Conservation (phyloP, 768 basidiomycete genomes). For the Boletus pseudo-olivaceus region DNA sequence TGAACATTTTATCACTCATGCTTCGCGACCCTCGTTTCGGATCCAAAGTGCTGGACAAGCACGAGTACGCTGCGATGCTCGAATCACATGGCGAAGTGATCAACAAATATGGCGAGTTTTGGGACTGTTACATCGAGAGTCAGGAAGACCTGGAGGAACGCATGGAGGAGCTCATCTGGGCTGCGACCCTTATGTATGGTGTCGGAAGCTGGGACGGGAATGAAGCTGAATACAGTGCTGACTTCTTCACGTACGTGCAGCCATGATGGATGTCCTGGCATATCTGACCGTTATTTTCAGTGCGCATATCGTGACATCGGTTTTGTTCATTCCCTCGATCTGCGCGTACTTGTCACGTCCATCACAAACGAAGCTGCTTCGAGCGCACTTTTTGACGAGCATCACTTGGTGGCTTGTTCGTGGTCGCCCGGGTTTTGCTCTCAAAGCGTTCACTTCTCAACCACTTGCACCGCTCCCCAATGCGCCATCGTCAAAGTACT, state of each 20-base stretch:
- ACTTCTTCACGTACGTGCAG: constrained; percentile 60
- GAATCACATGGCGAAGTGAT: constrained; percentile 40
- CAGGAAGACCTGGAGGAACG: constrained; percentile 44
- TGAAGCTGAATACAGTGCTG: constrained; percentile 46
- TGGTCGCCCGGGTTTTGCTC: constrained; percentile 49
- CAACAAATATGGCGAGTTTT: constrained; percentile 41
- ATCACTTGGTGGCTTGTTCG: constrained; percentile 56
- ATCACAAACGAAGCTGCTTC: constrained; percentile 53
- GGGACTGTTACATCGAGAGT: constrained; percentile 40
- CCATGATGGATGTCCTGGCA: no score
- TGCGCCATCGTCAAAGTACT: constrained; percentile 17
- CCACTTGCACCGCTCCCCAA: constrained; percentile 22
- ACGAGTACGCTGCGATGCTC: constrained; percentile 35
- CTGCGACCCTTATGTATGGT: constrained; percentile 54
- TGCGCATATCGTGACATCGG: constrained; percentile 68
- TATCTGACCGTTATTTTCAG: constrained; percentile 33
- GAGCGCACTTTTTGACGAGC: constrained; percentile 49
- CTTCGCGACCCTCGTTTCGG: constrained; percentile 44
- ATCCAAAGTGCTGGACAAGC: constrained; percentile 28
- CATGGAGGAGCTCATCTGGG: constrained; percentile 63
- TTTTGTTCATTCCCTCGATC: constrained; percentile 55
- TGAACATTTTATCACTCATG: constrained; percentile 54
- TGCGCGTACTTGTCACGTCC: constrained; percentile 52
- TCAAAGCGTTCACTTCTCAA: constrained; percentile 47
- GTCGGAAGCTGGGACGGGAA: constrained; percentile 48